Base-by-base conservation (phyloP, 148 eudicot species). In the Persicaria maculosa region DNA sequence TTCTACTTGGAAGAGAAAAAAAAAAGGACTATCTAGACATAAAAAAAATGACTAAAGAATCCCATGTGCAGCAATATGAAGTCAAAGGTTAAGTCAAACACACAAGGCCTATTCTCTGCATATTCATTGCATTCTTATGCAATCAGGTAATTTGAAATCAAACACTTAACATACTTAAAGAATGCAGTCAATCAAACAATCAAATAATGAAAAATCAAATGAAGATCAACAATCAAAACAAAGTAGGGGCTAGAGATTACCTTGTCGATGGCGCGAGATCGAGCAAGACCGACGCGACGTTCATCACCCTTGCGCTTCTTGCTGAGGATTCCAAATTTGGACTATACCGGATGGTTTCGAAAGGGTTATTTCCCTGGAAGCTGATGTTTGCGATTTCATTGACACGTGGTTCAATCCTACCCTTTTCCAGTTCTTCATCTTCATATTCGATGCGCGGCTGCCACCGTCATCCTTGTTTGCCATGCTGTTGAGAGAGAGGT, bases 251-350 rank as follows among this genome's bases (percentile, higher is more conserved):
- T n/a, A n/a, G n/a, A n/a, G n/a, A n/a, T n/a, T n/a, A n/a, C 98
- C 89, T 93, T 93, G 22, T 91, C 82, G 46, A 90, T 89, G 57
- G 92, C 93, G 58, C 75, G 77, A 15, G 91, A 85, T 16, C 97
- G 98, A 72, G 98, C 94, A 6, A 83, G 93, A 16, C 98, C 98
- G 44, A 88, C 73, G 55, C 97, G 93, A 8, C 81, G 85, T 47
- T 88, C 87, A 50, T 89, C 97, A 2, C 97, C 99, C 76, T 92
- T 90, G n/a, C 96, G 89, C 68, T 95, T 94, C 75, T 88, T 86
- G 0, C 99, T 97, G 25, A 91, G 75, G 43, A 94, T 80, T 76
- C 90, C 90, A 59, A 94, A 94, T 76, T 94, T 94, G 57, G 86
- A 17, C 97, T 88, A 4, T 92, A 88, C 96, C 97, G 90, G 52